Conservation (phyloP, 768 basidiomycete genomes). For the Cystobasidiopsis lactophilus region DNA sequence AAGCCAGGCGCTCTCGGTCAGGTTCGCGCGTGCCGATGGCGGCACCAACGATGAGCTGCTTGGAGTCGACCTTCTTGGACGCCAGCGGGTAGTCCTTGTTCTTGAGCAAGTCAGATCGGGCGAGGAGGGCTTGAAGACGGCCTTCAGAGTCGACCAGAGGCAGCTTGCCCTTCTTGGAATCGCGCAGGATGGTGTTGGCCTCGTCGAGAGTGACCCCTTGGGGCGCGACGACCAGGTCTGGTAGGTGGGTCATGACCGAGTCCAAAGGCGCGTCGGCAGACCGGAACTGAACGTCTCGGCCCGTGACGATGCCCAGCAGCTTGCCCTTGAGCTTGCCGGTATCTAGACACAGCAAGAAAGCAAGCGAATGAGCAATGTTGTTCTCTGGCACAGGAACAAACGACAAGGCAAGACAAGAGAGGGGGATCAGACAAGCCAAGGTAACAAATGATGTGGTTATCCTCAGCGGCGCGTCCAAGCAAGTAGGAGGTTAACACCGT, state of each 20-base stretch:
- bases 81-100: slow-evolving; percentile 92
- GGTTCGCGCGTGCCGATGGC: slow-evolving; percentile 78
- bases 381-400: background rate
- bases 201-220: slow-evolving; percentile 73
- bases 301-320: slow-evolving; percentile 87
- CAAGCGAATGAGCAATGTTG: slow-evolving; percentile 14
- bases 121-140: slow-evolving; percentile 58
- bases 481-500: slow-evolving; percentile 17
- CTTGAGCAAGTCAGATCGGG: slow-evolving; percentile 89
- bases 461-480: slow-evolving; percentile 7
- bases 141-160: slow-evolving; percentile 53
- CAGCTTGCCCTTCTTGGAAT: slow-evolving; percentile 93
- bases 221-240: slow-evolving; percentile 57
- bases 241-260: slow-evolving; percentile 57
- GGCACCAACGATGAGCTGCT: slow-evolving; percentile 90
- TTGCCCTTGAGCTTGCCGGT: slow-evolving; percentile 69
- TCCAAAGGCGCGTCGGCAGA: slow-evolving; percentile 40
- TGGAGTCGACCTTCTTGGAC: slow-evolving; percentile 67
- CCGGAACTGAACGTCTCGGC: slow-evolving; percentile 88
- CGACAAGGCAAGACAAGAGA: background rate
- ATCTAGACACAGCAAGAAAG: slow-evolving; percentile 44
- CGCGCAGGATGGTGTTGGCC: slow-evolving; percentile 82
- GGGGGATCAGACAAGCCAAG: slow-evolving; percentile 5
- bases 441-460: slow-evolving; percentile 1
- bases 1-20: slow-evolving; percentile 59